Conservation (phyloP, 495 filamentous ascomycete species). For the Trichoderma erinaceum region DNA sequence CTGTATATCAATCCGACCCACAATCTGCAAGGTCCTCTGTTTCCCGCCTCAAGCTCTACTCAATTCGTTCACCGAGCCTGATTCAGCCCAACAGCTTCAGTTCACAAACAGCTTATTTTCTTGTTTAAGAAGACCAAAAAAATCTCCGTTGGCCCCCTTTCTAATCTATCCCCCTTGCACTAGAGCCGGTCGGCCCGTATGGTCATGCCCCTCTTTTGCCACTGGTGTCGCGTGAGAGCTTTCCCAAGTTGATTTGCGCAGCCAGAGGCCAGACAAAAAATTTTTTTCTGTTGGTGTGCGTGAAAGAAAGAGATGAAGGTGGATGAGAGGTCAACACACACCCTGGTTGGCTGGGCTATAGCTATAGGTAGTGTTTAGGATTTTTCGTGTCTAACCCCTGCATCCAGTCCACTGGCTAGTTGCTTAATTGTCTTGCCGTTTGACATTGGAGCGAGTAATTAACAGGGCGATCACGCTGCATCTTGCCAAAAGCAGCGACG, state of each 20-base stretch:
- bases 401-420: too few species aligned
- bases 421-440: too few species aligned
- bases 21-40: constrained; percentile 10
- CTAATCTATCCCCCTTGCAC: neutral
- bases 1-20: neutral
- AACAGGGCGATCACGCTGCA: too few species aligned
- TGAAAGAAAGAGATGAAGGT: too few species aligned
- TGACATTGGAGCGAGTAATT: too few species aligned
- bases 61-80: constrained; percentile 7
- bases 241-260: neutral
- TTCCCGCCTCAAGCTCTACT: neutral
- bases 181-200: constrained; percentile 5
- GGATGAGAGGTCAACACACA: too few species aligned
- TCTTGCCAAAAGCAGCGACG: too few species aligned
- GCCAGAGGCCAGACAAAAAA: too few species aligned
- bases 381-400: too few species aligned
- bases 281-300: neutral
- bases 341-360: too few species aligned
- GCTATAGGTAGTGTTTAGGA: too few species aligned
- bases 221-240: constrained; percentile 7
- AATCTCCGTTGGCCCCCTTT: neutral
- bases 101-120: neutral
- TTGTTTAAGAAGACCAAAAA: neutral
- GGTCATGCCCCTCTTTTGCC: neutral
- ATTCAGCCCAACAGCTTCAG: neutral